Evolutionary conservation across 2,329 filamentous ascomycete genomes (phyloP), one percentile per base, ranked within the genome.

Genomic region (Fusarium stilboides): DNA sequence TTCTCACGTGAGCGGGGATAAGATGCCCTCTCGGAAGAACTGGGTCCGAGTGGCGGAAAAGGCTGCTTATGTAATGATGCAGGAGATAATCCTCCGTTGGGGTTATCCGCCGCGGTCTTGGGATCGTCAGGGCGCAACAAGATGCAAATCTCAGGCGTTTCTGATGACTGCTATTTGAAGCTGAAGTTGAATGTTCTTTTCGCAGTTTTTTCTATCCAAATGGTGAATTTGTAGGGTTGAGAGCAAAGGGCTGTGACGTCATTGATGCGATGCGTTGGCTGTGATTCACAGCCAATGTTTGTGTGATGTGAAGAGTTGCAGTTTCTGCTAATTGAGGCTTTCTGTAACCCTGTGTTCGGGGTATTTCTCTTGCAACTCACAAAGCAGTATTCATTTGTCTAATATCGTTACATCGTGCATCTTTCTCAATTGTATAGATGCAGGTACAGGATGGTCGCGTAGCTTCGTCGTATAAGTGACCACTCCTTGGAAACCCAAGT

Each of bases 1-100:
- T 17, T 44, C 71, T 80, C 80, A 81, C 79, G 79, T 81, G 80
- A 81, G 74, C 63, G 70, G 72, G 68, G 66, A 73, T 44, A 15
- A 40, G 56, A 52, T 77, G 77, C 78, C 77, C 78, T 78, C 63
- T 68, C 77, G 77, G 77, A 79, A 73, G 73, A 78, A 76, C 42
- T 57, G 47, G 24, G n/a, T 49, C 72, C 72, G 72, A 51, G 28
- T 47, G 52, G 47, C 46, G 44, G 26, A 22, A 14, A 6, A 24
- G 1, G 1, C 2, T 15, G 67, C 37, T 70, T 70, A 70, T 24
- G 36, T 69, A 70, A 70, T 15, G 19, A 5, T 0, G 1, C 26
- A 22, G 20, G 28, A 13, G 22, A 9, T 20, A 36, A 28, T n/a
- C n/a, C 10, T 19, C 14, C 8, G 8, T 1, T 15, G 28, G 28